Percentiles rank a stretch among this genome's conserved stretches.
phyloP scores from a whole-genome alignment of 495 filamentous ascomycete genomes.

The Parathielavia appendiculata region DNA sequence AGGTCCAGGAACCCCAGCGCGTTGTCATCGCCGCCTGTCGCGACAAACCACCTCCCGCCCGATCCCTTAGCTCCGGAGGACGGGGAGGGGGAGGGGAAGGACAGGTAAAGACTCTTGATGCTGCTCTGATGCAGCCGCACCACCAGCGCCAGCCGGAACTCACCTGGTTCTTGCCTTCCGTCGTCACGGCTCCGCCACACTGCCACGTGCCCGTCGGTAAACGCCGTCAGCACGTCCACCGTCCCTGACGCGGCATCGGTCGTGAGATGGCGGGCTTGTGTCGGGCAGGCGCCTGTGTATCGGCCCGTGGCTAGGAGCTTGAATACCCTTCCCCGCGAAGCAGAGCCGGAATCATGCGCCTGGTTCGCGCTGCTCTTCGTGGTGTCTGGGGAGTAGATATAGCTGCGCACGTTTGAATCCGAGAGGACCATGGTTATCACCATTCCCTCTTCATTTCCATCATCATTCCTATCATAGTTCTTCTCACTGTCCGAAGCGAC shows the following conservation, averaged over 20 bases:
- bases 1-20: constrained; percentile 58
- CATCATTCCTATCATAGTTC: neutral
- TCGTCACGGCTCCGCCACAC: constrained; percentile 30
- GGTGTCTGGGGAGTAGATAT: constrained; percentile 47
- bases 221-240: constrained; percentile 50
- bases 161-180: neutral
- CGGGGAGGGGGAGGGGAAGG: constrained; percentile 29
- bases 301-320: constrained; percentile 49
- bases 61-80: neutral
- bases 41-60: constrained; percentile 42
- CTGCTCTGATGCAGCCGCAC: constrained; percentile 67
- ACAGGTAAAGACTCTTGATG: constrained; percentile 55
- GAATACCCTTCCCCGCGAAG: constrained; percentile 35
- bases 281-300: constrained; percentile 79
- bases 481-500: too few relatives aligned
- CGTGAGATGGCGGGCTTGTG: constrained; percentile 55
- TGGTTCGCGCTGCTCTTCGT: neutral
- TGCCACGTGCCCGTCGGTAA: constrained; percentile 43
- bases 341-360: too few relatives aligned
- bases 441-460: constrained; percentile 29
- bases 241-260: constrained; percentile 18
- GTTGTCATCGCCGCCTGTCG: constrained; percentile 84
- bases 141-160: constrained; percentile 15
- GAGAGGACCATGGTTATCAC: constrained; percentile 65
- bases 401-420: constrained; percentile 68